Evolutionary conservation across 177 flowering plant genomes (phyloP).

Genomic region (Vitis hybrid): DNA sequence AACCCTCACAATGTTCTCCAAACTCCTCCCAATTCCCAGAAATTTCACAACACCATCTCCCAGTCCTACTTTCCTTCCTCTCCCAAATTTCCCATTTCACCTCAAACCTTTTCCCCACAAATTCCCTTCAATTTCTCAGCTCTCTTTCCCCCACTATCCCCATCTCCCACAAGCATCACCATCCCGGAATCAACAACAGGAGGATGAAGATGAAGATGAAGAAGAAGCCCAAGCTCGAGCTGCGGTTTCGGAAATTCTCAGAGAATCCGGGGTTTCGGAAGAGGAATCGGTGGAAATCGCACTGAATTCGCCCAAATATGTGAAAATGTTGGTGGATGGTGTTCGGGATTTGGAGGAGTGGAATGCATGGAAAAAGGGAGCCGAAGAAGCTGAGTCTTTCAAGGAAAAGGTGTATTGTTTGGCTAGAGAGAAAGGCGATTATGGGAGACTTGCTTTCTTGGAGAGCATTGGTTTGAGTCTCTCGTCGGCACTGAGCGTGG

Average conservation of each 20-base stretch:
- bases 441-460: conserved; percentile 70
- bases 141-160: neutral
- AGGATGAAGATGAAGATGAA: conserved; percentile 4
- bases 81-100: conserved; percentile 6
- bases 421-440: conserved; percentile 78
- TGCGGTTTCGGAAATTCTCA: conserved; percentile 47
- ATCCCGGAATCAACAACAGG: conserved; percentile 4
- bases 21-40: conserved; percentile 13
- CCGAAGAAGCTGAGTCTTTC: conserved; percentile 27
- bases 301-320: conserved; percentile 51
- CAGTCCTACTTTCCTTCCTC: conserved; percentile 4
- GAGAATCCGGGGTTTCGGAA: conserved; percentile 40
- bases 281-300: conserved; percentile 46
- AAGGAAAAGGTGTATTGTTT: conserved; percentile 51
- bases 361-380: conserved; percentile 31
- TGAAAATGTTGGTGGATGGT: conserved; percentile 52
- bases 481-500: conserved; percentile 54
- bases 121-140: conserved; percentile 3
- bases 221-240: conserved; percentile 25
- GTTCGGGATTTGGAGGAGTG: conserved; percentile 77
- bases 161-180: conserved; percentile 3
- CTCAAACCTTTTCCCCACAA: conserved; percentile 6
- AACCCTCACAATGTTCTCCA: conserved; percentile 16
- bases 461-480: conserved; percentile 74
- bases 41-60: conserved; percentile 2